Conservation (phyloP, 2,329 filamentous ascomycete species). For the Neospermospora avenae region DNA sequence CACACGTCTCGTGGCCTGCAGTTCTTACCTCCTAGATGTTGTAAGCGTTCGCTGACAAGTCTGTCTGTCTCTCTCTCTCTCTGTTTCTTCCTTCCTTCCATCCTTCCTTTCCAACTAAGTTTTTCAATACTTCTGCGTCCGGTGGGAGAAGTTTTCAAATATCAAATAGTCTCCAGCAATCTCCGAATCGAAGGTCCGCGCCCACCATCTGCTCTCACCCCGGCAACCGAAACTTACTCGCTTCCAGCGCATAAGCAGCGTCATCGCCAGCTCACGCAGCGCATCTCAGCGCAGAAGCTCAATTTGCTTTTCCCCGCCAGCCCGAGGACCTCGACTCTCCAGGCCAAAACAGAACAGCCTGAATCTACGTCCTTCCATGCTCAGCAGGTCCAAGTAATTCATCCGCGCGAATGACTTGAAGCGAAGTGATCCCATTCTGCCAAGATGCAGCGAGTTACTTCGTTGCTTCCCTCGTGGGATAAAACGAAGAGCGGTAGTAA, state of each 20-base stretch:
- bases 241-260: conserved; percentile 13
- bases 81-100: not conserved
- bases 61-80: too few relatives aligned
- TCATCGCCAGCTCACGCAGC: conserved; percentile 10
- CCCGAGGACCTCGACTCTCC: conserved; percentile 2
- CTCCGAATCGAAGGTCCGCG: conserved; percentile 1
- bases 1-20: too few relatives aligned
- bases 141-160: not conserved
- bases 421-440: not conserved
- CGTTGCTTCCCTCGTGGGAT: conserved; percentile 46
- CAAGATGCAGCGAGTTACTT: conserved; percentile 35
- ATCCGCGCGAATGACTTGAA: conserved; percentile 11
- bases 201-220: not conserved
- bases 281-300: not conserved
- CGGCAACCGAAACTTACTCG: not conserved
- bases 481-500: conserved; percentile 54
- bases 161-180: too few relatives aligned
- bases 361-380: conserved; percentile 10
- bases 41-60: too few relatives aligned
- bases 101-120: too few relatives aligned
- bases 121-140: not conserved
- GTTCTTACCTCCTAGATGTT: too few relatives aligned
- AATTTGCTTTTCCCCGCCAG: conserved; percentile 15
- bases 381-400: not conserved
- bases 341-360: conserved; percentile 16